These are phyloP conservation scores for Phycomyces nitens DNA, from an alignment of 192 early-diverging fungal species.

Conservation along the genomic window DNA sequence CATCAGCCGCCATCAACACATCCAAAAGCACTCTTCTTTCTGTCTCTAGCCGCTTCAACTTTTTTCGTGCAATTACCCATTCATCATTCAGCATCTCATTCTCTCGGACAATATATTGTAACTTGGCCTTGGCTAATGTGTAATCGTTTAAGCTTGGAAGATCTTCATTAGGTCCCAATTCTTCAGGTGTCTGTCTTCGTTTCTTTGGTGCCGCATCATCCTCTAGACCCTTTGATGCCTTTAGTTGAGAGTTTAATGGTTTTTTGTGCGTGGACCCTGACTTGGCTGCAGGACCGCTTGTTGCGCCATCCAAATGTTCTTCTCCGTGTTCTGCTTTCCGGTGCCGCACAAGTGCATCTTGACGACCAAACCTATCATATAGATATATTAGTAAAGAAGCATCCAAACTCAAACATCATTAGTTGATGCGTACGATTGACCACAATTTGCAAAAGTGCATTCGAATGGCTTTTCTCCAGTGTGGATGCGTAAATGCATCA, in stretches of 20 bases:
- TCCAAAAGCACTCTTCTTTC: slow-evolving; percentile 43
- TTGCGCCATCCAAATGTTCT: slow-evolving; percentile 1
- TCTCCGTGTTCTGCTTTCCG: slow-evolving; percentile 31
- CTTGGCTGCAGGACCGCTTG: no score
- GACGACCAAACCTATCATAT: slow-evolving; percentile 31
- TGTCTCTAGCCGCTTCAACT: slow-evolving; percentile 35
- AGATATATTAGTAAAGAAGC: background rate
- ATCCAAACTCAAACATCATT: no score
- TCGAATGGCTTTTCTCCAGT: slow-evolving; percentile 60
- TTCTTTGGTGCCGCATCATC: background rate
- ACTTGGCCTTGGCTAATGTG: slow-evolving; percentile 37
- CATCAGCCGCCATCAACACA: slow-evolving; percentile 32
- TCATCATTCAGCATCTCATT: slow-evolving; percentile 46
- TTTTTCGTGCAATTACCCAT: slow-evolving; percentile 28
- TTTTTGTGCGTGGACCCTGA: no score
- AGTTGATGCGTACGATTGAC: slow-evolving; percentile 23
- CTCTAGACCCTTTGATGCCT: background rate
- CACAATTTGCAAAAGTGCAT: slow-evolving; percentile 31
- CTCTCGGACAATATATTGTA: slow-evolving; percentile 40
- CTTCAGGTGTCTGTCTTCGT: background rate
- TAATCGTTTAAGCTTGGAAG: slow-evolving; percentile 23
- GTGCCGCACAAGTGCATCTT: slow-evolving; percentile 35
- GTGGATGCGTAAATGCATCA: slow-evolving; percentile 56
- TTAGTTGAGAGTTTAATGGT: no score
- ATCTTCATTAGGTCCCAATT: background rate